phyloP scores from a whole-genome alignment of 257 asterid species.

The Rubia yunnanensis region DNA sequence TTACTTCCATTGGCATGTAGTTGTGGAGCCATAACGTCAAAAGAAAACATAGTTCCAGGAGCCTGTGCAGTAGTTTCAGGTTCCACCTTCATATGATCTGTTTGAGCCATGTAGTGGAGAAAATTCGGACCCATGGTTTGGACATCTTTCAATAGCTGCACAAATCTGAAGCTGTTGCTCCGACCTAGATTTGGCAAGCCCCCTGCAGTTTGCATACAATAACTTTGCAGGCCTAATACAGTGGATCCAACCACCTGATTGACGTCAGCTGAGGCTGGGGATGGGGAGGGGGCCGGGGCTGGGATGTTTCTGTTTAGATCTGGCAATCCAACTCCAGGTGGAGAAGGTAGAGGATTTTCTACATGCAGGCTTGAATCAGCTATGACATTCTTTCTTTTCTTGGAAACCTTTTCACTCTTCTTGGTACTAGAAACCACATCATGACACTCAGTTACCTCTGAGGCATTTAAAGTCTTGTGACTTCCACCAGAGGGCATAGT shows the following conservation, averaged over 20 bases:
- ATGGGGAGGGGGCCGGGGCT: slow-evolving; percentile 1
- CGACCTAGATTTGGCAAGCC: slow-evolving; percentile 13
- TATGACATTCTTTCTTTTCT: slow-evolving; percentile 22
- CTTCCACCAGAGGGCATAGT: neutral
- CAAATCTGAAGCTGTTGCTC: slow-evolving; percentile 13
- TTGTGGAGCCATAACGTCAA: slow-evolving; percentile 15
- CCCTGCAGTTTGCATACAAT: neutral
- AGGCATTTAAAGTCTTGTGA: neutral
- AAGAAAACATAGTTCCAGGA: slow-evolving; percentile 11
- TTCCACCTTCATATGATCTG: slow-evolving; percentile 11
- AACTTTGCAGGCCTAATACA: slow-evolving; percentile 5
- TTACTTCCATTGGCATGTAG: slow-evolving; percentile 9
- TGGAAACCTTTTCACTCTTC: slow-evolving; percentile 15
- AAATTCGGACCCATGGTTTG: slow-evolving; percentile 13
- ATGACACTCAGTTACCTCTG: slow-evolving; percentile 24
- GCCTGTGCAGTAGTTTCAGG: slow-evolving; percentile 14
- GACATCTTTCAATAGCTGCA: slow-evolving; percentile 18
- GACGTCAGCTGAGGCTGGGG: slow-evolving; percentile 16
- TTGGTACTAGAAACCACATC: slow-evolving; percentile 18
- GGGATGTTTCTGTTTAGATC: slow-evolving; percentile 33
- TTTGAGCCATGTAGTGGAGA: slow-evolving; percentile 16
- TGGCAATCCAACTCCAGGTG: slow-evolving; percentile 20
- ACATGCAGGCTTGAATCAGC: slow-evolving; percentile 17
- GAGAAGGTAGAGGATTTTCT: slow-evolving; percentile 8
- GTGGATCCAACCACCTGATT: slow-evolving; percentile 28